Base-by-base conservation (phyloP, 148 eudicot genomes). In the Silene conica region DNA sequence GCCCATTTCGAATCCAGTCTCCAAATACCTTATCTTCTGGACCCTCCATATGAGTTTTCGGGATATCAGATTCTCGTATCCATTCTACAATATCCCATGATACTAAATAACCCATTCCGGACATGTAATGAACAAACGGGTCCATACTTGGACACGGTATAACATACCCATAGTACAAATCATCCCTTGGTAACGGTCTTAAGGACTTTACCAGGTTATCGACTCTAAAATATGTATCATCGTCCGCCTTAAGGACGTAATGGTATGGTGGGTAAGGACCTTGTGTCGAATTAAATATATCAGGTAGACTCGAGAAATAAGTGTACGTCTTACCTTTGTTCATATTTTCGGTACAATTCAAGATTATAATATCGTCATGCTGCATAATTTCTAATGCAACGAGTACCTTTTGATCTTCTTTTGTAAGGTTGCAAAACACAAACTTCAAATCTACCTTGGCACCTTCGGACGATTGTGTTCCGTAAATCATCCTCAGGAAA, bases 11-110 rank as follows among this genome's bases (percentile, higher is more conserved):
- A 1, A 95, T 75, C 98, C 98, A 95, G 0, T 88, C 83, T 3
- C 98, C 98, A 21, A 95, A 88, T 2, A 86, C 71, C 57, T 79
- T 83, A 56, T 95, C 98, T 70, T 95, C 98, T 0, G 97, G 97
- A 0, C 98, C 97, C 23, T 86, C 86, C 26, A 87, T 26, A 70
- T 85, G 84, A 1, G 67, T 63, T 63, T 79, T 87, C 0, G 98
- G 97, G 4, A 95, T 84, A 56, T 92, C 87, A 0, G 98, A 91
- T 31, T 69, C 73, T 9, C 80, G 78, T 11, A 95, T 80, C 98
- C 98, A 95, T 68, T 95, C 93, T 0, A 84, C 97, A 0, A 90
- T 69, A 19, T 95, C 98, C 98, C 98, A 95, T 0, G 97, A 91
- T 0, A 95, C 76, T 55, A 95, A 63, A 65, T 84, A 95, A 0